Base-by-base conservation (phyloP, 225 moss, liverwort and hornwort genomes). In the Anthoceros angustus region DNA sequence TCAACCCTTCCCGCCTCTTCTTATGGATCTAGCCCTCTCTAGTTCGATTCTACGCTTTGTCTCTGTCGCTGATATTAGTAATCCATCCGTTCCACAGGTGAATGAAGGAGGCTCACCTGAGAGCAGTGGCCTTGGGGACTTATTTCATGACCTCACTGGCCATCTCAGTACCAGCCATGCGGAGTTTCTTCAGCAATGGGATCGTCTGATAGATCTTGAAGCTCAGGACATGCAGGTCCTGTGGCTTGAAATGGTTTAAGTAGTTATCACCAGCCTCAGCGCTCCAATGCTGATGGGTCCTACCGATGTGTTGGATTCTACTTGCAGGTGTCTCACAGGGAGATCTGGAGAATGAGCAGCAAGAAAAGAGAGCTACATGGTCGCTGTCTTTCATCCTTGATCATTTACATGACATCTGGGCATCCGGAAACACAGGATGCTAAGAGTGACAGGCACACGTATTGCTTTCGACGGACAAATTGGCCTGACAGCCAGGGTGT, bases 291-390 rank as follows among this genome's bases (percentile, higher is more conserved):
- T 32, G 32, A 32, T 32, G 32, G 32, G 32, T 32, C 32, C 32
- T 32, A 32, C 32, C 32, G 32, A 1, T 4, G 32, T 32, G 32
- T 32, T 55, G 55, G 18, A 18, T 55, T 20, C 38, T 23, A 0
- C 38, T 41, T 2, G 64, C n/a, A 81, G 81, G 66, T 69, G 45
- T 68, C 77, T 41, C 82, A 77, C 63, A 79, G 79, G 68, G 79
- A 79, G 65, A 79, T 83, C 25, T 83, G 82, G 82, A 74, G 72
- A 71, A 77, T 83, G 79, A 74, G 77, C 41, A 79, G 77, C 64
- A 63, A 63, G 39, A 72, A 77, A 65, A 72, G 82, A 40, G 82
- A 83, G 73, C 74, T 76, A 50, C 68, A 70, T 48, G 82, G 82
- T 15, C 79, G 82, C 16, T 83, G 82, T 69, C 76, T 83, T 39